Conservation (phyloP, 2,329 filamentous ascomycete genomes). For the Colletotrichum somersetense region DNA sequence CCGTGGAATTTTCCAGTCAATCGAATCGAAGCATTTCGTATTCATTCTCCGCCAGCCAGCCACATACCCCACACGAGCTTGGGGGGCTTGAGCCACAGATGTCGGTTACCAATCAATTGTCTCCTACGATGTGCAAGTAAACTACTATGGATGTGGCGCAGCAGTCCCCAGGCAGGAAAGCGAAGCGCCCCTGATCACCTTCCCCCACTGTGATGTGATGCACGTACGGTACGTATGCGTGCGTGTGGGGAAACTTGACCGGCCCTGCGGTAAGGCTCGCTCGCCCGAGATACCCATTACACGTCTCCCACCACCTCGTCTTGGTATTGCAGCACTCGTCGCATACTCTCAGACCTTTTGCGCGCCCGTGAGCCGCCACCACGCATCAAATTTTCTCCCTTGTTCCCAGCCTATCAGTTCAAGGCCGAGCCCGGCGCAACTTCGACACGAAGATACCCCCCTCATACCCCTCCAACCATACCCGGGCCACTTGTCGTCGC, state of each 20-base stretch:
- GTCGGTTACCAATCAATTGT: background rate
- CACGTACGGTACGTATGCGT: background rate
- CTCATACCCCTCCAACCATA: background rate
- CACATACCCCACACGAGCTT: constrained; percentile 41
- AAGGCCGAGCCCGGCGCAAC: background rate
- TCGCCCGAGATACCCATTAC: constrained; percentile 23
- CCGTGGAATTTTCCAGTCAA: constrained; percentile 41
- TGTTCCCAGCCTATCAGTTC: background rate
- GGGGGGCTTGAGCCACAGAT: constrained; percentile 41
- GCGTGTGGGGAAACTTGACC: constrained; percentile 25
- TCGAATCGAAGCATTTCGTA: constrained; percentile 18
- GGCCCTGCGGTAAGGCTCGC: constrained; percentile 20
- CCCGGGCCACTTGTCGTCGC: background rate
- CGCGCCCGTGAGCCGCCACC: constrained; percentile 31
- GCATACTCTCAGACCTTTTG: constrained; percentile 16
- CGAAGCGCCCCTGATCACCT: background rate
- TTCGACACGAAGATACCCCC: background rate
- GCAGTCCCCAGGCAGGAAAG: background rate
- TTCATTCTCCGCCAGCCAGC: constrained; percentile 3
- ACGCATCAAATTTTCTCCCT: background rate
- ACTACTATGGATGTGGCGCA: constrained; percentile 12
- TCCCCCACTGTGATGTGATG: constrained; percentile 25
- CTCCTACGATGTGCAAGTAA: too few species aligned
- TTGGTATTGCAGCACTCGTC: constrained; percentile 32
- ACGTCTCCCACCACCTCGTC: constrained; percentile 24